phyloP scores from a whole-genome alignment of 2,329 filamentous ascomycete genomes.

The Venturia oleaginea region DNA sequence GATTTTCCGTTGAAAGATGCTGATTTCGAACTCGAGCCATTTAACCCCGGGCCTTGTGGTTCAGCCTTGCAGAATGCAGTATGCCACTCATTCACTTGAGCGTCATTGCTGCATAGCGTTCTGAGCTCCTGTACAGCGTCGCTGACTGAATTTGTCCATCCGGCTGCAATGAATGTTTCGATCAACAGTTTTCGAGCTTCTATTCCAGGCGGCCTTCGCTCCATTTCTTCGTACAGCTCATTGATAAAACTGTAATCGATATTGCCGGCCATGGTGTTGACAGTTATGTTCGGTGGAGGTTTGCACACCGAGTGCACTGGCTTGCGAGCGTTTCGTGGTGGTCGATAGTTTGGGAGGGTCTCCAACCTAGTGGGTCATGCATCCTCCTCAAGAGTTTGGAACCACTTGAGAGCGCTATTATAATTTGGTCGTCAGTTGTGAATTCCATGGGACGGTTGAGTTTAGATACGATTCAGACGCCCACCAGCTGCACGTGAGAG shows the following conservation, averaged over 20 bases:
- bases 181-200: slow-evolving; percentile 12
- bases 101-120: neutral
- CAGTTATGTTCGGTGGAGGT: neutral
- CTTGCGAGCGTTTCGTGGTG: neutral
- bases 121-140: slow-evolving; percentile 3
- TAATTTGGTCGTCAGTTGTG: neutral
- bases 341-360: neutral
- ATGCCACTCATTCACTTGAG: slow-evolving; percentile 17
- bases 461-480: neutral
- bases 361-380: neutral
- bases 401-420: too few species aligned
- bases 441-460: neutral
- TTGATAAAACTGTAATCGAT: slow-evolving; percentile 26
- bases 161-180: slow-evolving; percentile 9
- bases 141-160: slow-evolving; percentile 1
- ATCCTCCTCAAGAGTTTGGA: neutral
- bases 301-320: neutral
- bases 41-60: neutral
- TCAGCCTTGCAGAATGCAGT: slow-evolving; percentile 19
- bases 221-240: slow-evolving; percentile 24
- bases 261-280: slow-evolving; percentile 16
- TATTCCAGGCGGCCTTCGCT: slow-evolving; percentile 10
- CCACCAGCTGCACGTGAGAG: neutral
- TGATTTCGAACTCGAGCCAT: neutral
- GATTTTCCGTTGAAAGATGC: neutral